Base-by-base conservation (phyloP, 164 flowering plant species). In the Magnolia changhungtana region DNA sequence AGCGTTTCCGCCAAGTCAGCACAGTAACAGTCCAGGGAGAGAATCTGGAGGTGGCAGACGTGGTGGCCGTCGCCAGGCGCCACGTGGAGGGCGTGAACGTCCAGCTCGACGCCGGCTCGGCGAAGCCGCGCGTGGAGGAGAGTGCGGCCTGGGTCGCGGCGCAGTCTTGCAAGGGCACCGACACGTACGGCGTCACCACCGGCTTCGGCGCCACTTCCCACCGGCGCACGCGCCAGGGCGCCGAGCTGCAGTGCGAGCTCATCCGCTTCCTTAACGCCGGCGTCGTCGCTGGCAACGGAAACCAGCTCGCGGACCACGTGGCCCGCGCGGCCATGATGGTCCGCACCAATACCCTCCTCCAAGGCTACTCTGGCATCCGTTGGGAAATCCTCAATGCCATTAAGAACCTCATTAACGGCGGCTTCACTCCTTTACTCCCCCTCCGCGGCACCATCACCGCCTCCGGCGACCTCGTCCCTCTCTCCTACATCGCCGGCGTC, bases 161-260 rank as follows among this genome's bases (percentile, higher is more conserved):
- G 18, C 76, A 82, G 66, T 71, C 75, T 71, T 78, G 74, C 67
- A 81, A 79, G 68, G 85, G 86, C 18, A 82, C 86, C 0, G 86
- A 84, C 76, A 84, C 85, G 58, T 80, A 84, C 51, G 86, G 86
- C 11, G 84, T 84, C 19, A 84, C 86, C 29, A 84, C 86, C 13
- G 86, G 86, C 13, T 84, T 84, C 74, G 87, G 87, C 67, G 83
- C 87, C 51, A 83, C 85, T 20, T 83, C 85, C 4, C 85, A 83
- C 72, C 72, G 85, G 73, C 76, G 86, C 20, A 82, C 87, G 19
- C 79, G 74, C 72, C 78, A 82, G 69, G 85, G 83, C 2, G 82
- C 63, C 4, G 87, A 84, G 9, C 82, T 84, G 21, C 87, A 84
- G 74, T 69, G 76, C 9, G 86, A 84, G 78, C 86, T 84, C 23